Evolutionary conservation across 75 land plant species (phyloP).

Genomic region (Cunninghamia lanceolata): DNA sequence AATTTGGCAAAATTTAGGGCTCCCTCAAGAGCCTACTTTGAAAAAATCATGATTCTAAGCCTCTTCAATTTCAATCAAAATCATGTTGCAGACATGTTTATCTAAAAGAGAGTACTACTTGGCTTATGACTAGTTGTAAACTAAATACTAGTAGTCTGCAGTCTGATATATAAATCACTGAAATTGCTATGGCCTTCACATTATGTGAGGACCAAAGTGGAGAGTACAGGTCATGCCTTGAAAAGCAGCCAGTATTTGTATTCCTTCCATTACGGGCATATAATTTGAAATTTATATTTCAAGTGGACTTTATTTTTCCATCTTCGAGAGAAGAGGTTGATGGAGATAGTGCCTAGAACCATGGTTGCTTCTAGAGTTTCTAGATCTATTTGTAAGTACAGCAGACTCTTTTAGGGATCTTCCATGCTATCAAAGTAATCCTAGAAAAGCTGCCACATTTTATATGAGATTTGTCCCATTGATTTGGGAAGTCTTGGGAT

Average conservation of each 20-base stretch:
- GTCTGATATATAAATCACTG: constrained; percentile 58
- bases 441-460: constrained; percentile 66
- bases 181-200: constrained; percentile 73
- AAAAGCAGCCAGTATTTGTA: too few species aligned
- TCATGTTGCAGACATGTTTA: too few species aligned
- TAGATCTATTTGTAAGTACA: constrained; percentile 56
- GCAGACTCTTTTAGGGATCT: constrained; percentile 59
- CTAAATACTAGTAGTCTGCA: constrained; percentile 44
- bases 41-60: too few species aligned
- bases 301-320: constrained; percentile 91
- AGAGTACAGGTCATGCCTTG: too few species aligned
- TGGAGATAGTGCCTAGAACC: constrained; percentile 86
- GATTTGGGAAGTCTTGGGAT: constrained; percentile 88
- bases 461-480: constrained; percentile 89
- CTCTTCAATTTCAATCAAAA: too few species aligned
- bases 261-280: too few species aligned
- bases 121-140: constrained; percentile 62
- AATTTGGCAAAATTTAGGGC: too few species aligned
- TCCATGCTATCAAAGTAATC: constrained; percentile 44
- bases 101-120: constrained; percentile 53
- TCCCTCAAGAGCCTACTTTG: too few species aligned
- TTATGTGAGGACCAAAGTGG: too few species aligned
- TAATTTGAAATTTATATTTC: constrained; percentile 88
- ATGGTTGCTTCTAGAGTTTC: constrained; percentile 90
- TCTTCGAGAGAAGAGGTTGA: constrained; percentile 95